phyloP scores from a whole-genome alignment of 768 basidiomycete genomes.

The Strobilomyces echinocephalus region DNA sequence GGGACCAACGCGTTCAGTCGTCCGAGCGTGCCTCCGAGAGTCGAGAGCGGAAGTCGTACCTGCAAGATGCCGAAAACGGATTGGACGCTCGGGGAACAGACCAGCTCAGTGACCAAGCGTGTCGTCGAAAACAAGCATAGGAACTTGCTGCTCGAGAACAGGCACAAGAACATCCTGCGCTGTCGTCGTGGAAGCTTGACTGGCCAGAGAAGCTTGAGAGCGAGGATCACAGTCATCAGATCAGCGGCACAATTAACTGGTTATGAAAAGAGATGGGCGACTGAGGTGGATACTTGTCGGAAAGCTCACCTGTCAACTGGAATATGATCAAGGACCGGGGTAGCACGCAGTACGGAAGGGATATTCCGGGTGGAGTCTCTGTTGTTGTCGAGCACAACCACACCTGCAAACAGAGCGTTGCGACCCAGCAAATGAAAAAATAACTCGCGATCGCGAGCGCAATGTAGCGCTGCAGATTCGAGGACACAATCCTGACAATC shows the following conservation, averaged over 20 bases:
- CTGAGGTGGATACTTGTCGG: background rate
- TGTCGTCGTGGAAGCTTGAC: slow-evolving; percentile 13
- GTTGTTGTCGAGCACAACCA: slow-evolving; percentile 7
- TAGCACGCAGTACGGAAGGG: background rate
- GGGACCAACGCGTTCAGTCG: background rate
- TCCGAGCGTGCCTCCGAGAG: too few species aligned
- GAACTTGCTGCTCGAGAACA: slow-evolving; percentile 11
- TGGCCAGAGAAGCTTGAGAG: slow-evolving; percentile 15
- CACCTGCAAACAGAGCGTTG: slow-evolving; percentile 2
- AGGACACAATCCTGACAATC: slow-evolving; percentile 5
- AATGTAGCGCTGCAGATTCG: background rate
- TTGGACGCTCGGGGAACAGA: background rate
- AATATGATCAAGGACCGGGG: slow-evolving; percentile 5
- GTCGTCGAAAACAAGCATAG: slow-evolving; percentile 3
- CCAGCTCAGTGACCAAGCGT: background rate
- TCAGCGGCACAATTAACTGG: slow-evolving; percentile 8
- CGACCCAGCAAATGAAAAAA: slow-evolving; percentile 2
- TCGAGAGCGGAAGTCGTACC: background rate
- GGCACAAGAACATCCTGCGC: slow-evolving; percentile 14
- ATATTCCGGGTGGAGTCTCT: background rate
- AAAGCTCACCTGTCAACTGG: slow-evolving; percentile 3
- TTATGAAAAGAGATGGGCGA: background rate
- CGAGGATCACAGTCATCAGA: background rate
- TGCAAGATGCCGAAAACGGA: background rate
- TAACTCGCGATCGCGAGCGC: background rate